These are phyloP conservation scores for Cyclotella sp. DNA, from an alignment of 108 stramenopile genomes.

Conservation along the genomic window DNA sequence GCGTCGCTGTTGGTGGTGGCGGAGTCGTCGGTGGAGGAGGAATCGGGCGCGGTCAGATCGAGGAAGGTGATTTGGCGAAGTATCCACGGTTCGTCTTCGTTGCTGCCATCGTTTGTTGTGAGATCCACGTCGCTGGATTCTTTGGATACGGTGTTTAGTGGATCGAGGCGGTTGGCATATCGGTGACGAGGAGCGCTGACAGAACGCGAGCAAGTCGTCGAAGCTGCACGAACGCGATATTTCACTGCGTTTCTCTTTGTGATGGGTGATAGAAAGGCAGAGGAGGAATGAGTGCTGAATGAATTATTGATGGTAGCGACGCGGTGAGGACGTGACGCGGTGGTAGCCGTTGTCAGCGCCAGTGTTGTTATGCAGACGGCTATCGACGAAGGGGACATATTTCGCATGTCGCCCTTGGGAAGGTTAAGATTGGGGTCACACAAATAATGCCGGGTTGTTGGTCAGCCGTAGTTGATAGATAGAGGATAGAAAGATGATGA, in stretches of 20 bases:
- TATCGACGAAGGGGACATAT: no score
- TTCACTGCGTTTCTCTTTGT: background rate
- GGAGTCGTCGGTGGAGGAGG: slow-evolving; percentile 1
- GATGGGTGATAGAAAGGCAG: background rate
- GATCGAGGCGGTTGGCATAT: background rate
- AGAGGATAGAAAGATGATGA: no score
- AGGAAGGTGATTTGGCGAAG: slow-evolving; percentile 40
- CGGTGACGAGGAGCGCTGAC: background rate
- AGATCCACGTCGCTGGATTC: slow-evolving; percentile 10
- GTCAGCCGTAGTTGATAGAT: no score
- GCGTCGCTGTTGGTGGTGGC: slow-evolving; percentile 7
- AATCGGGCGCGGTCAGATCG: slow-evolving; percentile 16
- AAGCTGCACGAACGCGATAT: background rate
- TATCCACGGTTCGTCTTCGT: slow-evolving; percentile 7
- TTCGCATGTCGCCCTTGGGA: no score
- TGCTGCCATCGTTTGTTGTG: background rate
- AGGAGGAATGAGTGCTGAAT: background rate
- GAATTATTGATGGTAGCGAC: background rate
- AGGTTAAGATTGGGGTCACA: no score
- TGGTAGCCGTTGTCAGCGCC: background rate
- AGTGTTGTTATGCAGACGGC: no score
- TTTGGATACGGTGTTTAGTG: slow-evolving; percentile 1
- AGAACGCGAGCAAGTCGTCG: background rate
- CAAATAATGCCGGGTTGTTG: no score
- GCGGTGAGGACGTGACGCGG: background rate